Evolutionary conservation across 2,329 filamentous ascomycete species (phyloP).

Genomic region (Cladosporium oxysporum): DNA sequence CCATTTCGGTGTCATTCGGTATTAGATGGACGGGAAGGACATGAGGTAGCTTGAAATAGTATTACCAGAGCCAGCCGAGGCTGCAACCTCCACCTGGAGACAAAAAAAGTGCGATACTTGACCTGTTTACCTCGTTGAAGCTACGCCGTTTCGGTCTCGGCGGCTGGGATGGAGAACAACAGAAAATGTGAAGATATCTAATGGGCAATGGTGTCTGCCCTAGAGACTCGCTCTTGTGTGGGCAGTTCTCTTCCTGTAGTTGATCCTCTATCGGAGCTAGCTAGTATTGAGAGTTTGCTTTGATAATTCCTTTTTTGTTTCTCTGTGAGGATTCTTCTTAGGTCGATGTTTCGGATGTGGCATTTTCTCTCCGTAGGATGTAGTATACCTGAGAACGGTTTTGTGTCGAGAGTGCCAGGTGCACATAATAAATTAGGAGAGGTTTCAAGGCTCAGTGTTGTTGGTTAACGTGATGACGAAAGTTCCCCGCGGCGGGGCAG

Average conservation of each 20-base stretch:
- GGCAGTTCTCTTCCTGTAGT: conserved; percentile 11
- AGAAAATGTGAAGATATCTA: not conserved
- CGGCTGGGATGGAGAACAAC: not conserved
- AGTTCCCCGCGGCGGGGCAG: conserved; percentile 2
- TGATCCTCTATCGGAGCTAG: not conserved
- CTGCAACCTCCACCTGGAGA: not conserved
- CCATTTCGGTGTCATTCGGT: conserved; percentile 6
- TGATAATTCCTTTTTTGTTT: not conserved
- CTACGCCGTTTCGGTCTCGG: not conserved
- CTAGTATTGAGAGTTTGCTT: conserved; percentile 10
- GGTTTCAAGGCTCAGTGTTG: not conserved
- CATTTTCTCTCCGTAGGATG: not conserved
- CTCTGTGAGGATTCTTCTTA: too few relatives aligned
- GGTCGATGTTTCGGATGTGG: not conserved
- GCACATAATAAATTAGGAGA: not conserved
- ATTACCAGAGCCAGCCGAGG: not conserved
- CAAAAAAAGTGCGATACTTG: not conserved
- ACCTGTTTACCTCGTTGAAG: not conserved
- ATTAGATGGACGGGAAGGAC: not conserved
- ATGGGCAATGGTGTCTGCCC: conserved; percentile 1
- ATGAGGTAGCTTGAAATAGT: not conserved
- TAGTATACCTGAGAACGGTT: not conserved
- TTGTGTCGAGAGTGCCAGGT: not conserved
- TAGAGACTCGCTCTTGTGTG: not conserved
- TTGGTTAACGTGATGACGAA: too few relatives aligned